Base-by-base conservation (phyloP, 805 yeast genomes). In the Ogataea trehalophila region DNA sequence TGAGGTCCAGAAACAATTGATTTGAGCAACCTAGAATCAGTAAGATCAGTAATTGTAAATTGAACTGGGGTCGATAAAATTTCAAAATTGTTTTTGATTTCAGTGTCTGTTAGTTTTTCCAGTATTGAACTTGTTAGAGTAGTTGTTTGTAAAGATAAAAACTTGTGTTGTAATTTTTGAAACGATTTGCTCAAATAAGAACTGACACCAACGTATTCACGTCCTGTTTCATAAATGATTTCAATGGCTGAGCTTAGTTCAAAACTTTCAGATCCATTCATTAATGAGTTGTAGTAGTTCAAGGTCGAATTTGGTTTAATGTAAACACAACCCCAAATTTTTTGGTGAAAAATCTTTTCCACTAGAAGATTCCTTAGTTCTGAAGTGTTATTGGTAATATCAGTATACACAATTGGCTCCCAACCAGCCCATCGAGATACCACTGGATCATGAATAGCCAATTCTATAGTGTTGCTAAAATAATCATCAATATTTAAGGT, bases 1-100 rank as follows among this genome's bases (percentile, higher is more conserved):
- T 79, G 69, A 3, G 89, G 87, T 0, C 87, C 89, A 16, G 73
- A 55, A 3, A 80, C 61, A 3, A 78, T 77, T 2, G 77, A 69
- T 52, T 75, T 67, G 2, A 65, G 60, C 44, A 70, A 71, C 1
- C 82, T 83, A 5, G 49, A 13, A 2, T 26, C 31, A 9, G 76
- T 70, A 43, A 70, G 57, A 55, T 85, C 89, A 4, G 66, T 17
- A 72, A 72, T 22, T 55, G 59, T 33, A 71, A 53, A 54, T 14
- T 33, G 43, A 8, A 54, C 39, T 2, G 61, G 59, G 5, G 43
- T 40, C 14, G 49, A 31, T 11, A 60, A 34, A 8, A n/a, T 39
- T 5, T 13, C 15, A 22, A 56, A 15, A 17, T 37, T 37, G 8
- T n/a, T 23, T 4, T 38, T 26, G 11, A 49, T 26, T 37, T 46